A percentile compares a stretch with the other conserved stretches of the same genome.
These are phyloP conservation scores for Penicillium sp. DNA, from an alignment of 2,329 filamentous ascomycete genomes.

Conservation along the genomic window DNA sequence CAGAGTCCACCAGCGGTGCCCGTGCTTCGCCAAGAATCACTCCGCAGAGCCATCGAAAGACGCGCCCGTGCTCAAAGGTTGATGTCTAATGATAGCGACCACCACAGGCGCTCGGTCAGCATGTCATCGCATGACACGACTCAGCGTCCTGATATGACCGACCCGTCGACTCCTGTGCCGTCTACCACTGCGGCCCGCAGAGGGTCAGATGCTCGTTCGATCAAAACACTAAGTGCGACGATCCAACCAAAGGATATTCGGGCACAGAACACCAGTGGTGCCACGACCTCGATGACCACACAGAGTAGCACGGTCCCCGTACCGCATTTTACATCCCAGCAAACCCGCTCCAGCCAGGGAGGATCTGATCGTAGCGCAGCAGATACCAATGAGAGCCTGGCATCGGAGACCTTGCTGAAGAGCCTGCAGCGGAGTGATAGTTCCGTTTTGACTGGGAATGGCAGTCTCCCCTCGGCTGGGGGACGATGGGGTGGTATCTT, in stretches of 20 bases:
- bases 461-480: constrained; percentile 48
- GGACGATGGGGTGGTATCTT: constrained; percentile 60
- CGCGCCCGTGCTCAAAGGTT: constrained; percentile 52
- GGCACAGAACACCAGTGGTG: constrained; percentile 51
- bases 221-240: constrained; percentile 45
- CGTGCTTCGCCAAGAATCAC: constrained; percentile 54
- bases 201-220: constrained; percentile 48
- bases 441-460: constrained; percentile 48
- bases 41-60: constrained; percentile 57
- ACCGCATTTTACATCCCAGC: constrained; percentile 54
- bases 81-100: constrained; percentile 35
- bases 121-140: constrained; percentile 48
- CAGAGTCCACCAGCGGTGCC: constrained; percentile 56
- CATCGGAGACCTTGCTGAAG: constrained; percentile 58
- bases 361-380: constrained; percentile 25
- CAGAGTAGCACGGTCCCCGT: constrained; percentile 54
- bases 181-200: constrained; percentile 33
- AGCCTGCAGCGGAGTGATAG: constrained; percentile 57
- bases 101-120: constrained; percentile 46
- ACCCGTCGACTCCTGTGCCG: constrained; percentile 28
- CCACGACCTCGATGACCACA: constrained; percentile 55
- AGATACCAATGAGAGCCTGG: constrained; percentile 47
- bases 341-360: constrained; percentile 34
- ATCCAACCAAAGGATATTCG: constrained; percentile 49
- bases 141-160: constrained; percentile 39